Percentiles rank a stretch among this genome's conserved stretches.
Conservation (phyloP, 345 rosid genomes). For the Arabidopsis thaliana region DNA sequence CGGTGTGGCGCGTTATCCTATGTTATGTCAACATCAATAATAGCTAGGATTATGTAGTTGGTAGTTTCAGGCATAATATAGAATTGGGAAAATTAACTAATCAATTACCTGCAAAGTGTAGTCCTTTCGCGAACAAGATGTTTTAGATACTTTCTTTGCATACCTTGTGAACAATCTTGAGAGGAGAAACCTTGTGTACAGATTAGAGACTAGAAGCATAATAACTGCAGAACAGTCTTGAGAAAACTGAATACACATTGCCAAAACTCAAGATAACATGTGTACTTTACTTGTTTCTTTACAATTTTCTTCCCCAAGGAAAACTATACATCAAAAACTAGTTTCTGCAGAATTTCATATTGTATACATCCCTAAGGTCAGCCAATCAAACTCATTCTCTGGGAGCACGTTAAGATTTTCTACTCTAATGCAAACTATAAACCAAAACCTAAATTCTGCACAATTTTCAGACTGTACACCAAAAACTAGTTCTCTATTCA, state of each 20-base stretch:
- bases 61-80: background rate
- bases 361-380: background rate
- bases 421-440: too few species aligned
- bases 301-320: background rate
- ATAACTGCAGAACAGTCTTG: background rate
- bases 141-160: conserved; percentile 49
- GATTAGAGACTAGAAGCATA: background rate
- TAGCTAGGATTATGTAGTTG: too few species aligned
- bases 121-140: conserved; percentile 64
- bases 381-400: background rate
- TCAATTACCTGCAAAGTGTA: conserved; percentile 52
- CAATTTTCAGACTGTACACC: too few species aligned
- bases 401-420: background rate
- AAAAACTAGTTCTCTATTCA: too few species aligned
- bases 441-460: too few species aligned
- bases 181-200: background rate
- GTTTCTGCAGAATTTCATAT: background rate
- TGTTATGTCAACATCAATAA: conserved; percentile 45
- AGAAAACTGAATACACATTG: background rate
- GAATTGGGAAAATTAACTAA: background rate
- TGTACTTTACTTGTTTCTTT: background rate
- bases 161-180: too few species aligned
- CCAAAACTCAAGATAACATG: background rate
- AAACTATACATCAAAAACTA: background rate
- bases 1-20: conserved; percentile 46